Base-by-base conservation (phyloP, 306 rosid species). In the Glycine soja region DNA sequence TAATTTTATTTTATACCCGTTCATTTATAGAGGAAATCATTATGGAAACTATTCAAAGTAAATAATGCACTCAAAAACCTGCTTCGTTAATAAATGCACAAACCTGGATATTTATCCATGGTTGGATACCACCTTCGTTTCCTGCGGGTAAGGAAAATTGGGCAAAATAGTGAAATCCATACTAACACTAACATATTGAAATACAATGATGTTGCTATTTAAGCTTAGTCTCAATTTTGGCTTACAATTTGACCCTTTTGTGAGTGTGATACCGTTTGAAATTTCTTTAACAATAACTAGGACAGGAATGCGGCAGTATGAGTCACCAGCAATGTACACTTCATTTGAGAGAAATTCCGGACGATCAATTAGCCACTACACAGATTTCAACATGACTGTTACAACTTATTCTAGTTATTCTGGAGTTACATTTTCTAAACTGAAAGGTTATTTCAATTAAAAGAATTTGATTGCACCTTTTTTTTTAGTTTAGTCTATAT, bases 351-450 rank as follows among this genome's bases (percentile, higher is more conserved):
- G 74, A 63, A 86, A 91, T 63, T 88, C 77, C 3, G 92, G 89
- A 70, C 88, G 94, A 83, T 72, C 80, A 42, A 82, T 36, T 54
- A 88, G 15, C 97, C 97, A 92, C 97, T 92, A 30, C 80, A 85
- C 62, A 69, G 12, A 78, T 40, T 59, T 8, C 15, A 71, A 71
- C 4, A 71, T 43, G 4, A 57, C 19, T 12, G 7, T 76, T 51
- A 13, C 50, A 61, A 3, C 14, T 52, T 15, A 51, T 12, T 63
- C 68, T 34, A 3, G 4, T 34, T 24, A 24, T 24, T 24, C 30
- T 0, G 30, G 40, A 36, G 43, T 38, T 38, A 38, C 0, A 68
- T 69, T 6, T 62, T 8, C 9, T 43, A 67, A 10, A 16, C 16
- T 46, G 62, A 3, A 50, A 51, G 34, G 30, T 36, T 12, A 32